Percentiles rank a stretch among this genome's conserved stretches.
These are phyloP conservation scores for Darksidea phi DNA, from an alignment of 495 filamentous ascomycete genomes.

Conservation along the genomic window DNA sequence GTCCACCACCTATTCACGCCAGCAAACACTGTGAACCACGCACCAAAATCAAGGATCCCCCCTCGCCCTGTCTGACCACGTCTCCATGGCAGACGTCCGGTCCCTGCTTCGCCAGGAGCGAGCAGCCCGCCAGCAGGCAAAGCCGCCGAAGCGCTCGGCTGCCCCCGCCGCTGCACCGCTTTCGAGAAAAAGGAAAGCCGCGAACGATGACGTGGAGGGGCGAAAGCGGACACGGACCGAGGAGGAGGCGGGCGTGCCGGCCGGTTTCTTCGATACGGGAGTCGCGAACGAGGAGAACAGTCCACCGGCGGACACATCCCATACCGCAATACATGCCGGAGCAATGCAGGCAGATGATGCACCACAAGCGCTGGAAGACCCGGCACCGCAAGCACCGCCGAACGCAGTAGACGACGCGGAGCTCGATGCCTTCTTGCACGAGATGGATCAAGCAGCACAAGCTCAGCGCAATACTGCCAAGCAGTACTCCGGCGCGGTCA, in stretches of 20 bases:
- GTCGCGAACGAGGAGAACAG: background rate
- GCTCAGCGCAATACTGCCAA: conserved; percentile 33
- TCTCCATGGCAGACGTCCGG: conserved; percentile 76
- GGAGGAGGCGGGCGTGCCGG: conserved; percentile 16
- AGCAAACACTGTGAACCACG: too few species aligned
- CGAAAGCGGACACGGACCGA: conserved; percentile 36
- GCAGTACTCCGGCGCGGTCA: conserved; percentile 52
- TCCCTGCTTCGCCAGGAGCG: conserved; percentile 80
- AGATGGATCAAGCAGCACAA: conserved; percentile 65
- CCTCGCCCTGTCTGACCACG: background rate
- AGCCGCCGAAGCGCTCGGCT: conserved; percentile 58
- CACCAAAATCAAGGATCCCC: too few species aligned
- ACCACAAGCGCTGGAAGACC: background rate
- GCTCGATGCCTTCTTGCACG: conserved; percentile 19
- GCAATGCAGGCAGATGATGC: background rate
- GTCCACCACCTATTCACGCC: too few species aligned
- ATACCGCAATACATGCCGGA: background rate
- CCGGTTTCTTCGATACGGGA: conserved; percentile 31
- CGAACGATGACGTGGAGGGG: conserved; percentile 51
- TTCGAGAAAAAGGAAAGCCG: conserved; percentile 60
- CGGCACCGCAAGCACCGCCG: background rate
- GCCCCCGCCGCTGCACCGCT: conserved; percentile 45
- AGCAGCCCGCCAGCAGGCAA: conserved; percentile 58
- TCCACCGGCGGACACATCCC: background rate
- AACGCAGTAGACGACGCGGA: conserved; percentile 5